Evolutionary conservation across 768 basidiomycete genomes (phyloP), one percentile per base, ranked within the genome.

Genomic region (Suillus occidentalis): DNA sequence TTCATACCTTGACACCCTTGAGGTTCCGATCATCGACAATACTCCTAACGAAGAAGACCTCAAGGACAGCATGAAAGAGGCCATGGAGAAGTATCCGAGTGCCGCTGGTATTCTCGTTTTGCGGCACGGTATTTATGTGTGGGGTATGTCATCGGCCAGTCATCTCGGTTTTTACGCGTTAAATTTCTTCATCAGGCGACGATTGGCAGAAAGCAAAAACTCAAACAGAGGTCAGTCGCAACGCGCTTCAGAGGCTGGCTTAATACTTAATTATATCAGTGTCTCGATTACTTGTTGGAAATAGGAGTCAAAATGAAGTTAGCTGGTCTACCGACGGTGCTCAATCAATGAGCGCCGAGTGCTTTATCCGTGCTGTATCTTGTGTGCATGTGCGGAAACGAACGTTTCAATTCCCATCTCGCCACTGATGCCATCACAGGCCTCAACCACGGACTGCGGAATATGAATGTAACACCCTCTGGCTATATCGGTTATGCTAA

Each of bases 201-300:
- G 86, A 91, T 72, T 95, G 93, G 93, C 86, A 93, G 76, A 92
- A 91, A 73, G 92, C 93, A 10, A 95, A 95, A 78, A 92, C 92
- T 0, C 93, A 95, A 71, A 87, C 91, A 1, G 93, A 95, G 83
- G 90, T 88, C 49, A 60, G 61, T 43, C 36, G n/a, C 20, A 16
- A 14, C 36, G 47, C 58, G 14, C 20, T n/a, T 55, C 45, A 58
- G 18, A n/a, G 25, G 57, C 37, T 60, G 10, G 50, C 63, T 40
- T 40, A 55, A 47, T 52, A 37, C 55, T 73, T 37, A 72, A 66
- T 52, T 61, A 61, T 42, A 49, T 18, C 69, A 92, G 89, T 96
- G 94, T 74, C 83, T 95, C 37, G 94, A 96, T 73, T 96, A 95
- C 76, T 82, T 96, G 20, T 94, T 95, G 69, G 94, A 96, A 73